These are phyloP conservation scores for Silene noctiflora DNA, from an alignment of 179 eudicot genomes.

Conservation along the genomic window DNA sequence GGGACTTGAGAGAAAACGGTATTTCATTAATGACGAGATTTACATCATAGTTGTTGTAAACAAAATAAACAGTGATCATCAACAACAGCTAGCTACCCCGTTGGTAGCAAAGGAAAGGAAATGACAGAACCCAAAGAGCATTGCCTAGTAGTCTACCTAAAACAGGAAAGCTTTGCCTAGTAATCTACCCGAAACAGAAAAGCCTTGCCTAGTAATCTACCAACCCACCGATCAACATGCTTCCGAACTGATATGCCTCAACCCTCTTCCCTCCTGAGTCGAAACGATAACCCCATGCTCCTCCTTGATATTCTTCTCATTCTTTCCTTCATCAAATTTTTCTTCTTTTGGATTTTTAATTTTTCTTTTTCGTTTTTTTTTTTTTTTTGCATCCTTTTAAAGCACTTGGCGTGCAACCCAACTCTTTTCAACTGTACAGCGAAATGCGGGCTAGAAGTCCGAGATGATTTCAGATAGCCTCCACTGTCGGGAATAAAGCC, in stretches of 20 bases:
- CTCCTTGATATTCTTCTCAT: not conserved
- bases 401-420: constrained; percentile 5
- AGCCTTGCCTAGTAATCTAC: not conserved
- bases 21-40: not conserved
- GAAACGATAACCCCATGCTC: not conserved
- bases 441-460: constrained; percentile 24
- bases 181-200: not conserved
- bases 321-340: not conserved
- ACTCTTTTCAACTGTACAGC: constrained; percentile 25
- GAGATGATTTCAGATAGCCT: constrained; percentile 11
- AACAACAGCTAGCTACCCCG: not conserved
- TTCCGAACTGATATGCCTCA: not conserved
- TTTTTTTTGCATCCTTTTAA: not conserved
- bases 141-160: not conserved
- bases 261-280: not conserved
- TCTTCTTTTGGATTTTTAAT: not conserved
- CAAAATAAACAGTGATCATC: too few species aligned
- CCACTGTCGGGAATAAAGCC: not conserved
- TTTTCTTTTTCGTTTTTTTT: not conserved
- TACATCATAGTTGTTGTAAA: not conserved
- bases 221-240: not conserved
- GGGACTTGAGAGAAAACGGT: not conserved
- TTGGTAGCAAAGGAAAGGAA: not conserved
- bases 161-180: not conserved
- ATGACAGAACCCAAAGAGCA: not conserved